Conservation (phyloP, 805 yeast species). For the Wickerhamomyces silvicola region DNA sequence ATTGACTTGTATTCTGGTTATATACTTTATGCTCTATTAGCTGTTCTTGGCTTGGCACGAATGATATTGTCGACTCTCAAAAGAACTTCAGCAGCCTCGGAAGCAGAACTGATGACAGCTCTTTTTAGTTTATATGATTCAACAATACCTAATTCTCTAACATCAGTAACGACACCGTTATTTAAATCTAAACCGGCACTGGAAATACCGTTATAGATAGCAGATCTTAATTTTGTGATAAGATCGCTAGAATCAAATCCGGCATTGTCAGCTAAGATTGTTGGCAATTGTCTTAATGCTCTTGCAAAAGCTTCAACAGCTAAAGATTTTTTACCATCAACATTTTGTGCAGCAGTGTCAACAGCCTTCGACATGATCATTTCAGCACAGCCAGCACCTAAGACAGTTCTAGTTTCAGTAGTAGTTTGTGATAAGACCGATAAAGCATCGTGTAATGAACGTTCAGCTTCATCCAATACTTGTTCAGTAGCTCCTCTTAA, state of each 20-base stretch:
- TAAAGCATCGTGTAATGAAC: slow-evolving; percentile 94
- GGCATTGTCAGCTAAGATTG: slow-evolving; percentile 93
- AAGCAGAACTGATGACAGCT: slow-evolving; percentile 90
- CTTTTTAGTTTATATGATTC: slow-evolving; percentile 88
- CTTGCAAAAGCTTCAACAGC: slow-evolving; percentile 94
- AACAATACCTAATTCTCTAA: slow-evolving; percentile 88
- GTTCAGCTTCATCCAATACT: slow-evolving; percentile 91
- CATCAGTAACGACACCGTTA: slow-evolving; percentile 81
- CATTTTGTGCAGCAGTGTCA: slow-evolving; percentile 93
- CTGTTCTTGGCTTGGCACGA: slow-evolving; percentile 95
- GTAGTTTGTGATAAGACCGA: slow-evolving; percentile 95
- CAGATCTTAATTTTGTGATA: slow-evolving; percentile 82
- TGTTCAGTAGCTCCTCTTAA: slow-evolving; percentile 97
- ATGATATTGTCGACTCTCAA: slow-evolving; percentile 95
- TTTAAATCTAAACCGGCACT: slow-evolving; percentile 89
- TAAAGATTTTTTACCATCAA: slow-evolving; percentile 85
- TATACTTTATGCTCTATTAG: slow-evolving; percentile 58
- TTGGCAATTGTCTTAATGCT: slow-evolving; percentile 92
- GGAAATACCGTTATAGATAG: slow-evolving; percentile 79
- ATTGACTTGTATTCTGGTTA: no score
- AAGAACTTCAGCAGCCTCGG: slow-evolving; percentile 97
- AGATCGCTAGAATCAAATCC: slow-evolving; percentile 93
- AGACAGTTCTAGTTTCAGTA: slow-evolving; percentile 77
- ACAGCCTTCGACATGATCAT: slow-evolving; percentile 98
- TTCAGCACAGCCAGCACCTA: slow-evolving; percentile 83